phyloP scores from a whole-genome alignment of 2,329 filamentous ascomycete species.

The Corynespora cassiicola region DNA sequence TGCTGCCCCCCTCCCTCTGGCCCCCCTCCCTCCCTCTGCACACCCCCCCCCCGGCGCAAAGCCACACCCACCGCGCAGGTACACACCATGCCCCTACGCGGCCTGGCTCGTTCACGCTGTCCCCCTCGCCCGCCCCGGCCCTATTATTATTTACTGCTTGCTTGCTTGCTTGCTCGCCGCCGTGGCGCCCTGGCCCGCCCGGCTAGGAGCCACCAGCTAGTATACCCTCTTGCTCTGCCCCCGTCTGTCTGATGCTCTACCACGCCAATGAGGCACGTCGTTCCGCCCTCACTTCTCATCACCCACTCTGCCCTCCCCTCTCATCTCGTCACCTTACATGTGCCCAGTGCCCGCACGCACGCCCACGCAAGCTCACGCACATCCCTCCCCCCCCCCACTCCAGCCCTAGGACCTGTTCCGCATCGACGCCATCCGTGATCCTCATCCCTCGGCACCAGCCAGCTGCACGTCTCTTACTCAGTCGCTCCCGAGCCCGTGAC shows the following conservation, averaged over 20 bases:
- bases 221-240: conserved; percentile 42
- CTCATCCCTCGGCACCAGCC: conserved; percentile 20
- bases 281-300: conserved; percentile 31
- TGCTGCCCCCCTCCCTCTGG: no score
- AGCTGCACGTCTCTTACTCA: no score
- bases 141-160: conserved; percentile 34
- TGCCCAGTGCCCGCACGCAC: no score
- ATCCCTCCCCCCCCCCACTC: conserved; percentile 28
- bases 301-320: conserved; percentile 16
- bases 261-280: conserved; percentile 38
- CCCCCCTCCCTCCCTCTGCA: conserved; percentile 27
- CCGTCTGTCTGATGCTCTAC: conserved; percentile 22
- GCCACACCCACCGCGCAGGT: conserved; percentile 42
- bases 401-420: conserved; percentile 33
- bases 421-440: conserved; percentile 20
- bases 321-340: conserved; percentile 20
- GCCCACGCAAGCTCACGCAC: conserved; percentile 24
- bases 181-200: conserved; percentile 34
- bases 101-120: conserved; percentile 28
- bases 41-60: conserved; percentile 36
- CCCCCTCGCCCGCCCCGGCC: conserved; percentile 24
- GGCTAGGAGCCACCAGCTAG: no score
- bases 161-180: conserved; percentile 32
- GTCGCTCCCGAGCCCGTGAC: no score
- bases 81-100: conserved; percentile 29